Conservation (phyloP, 177 flowering plant species). For the Vitis hybrid region DNA sequence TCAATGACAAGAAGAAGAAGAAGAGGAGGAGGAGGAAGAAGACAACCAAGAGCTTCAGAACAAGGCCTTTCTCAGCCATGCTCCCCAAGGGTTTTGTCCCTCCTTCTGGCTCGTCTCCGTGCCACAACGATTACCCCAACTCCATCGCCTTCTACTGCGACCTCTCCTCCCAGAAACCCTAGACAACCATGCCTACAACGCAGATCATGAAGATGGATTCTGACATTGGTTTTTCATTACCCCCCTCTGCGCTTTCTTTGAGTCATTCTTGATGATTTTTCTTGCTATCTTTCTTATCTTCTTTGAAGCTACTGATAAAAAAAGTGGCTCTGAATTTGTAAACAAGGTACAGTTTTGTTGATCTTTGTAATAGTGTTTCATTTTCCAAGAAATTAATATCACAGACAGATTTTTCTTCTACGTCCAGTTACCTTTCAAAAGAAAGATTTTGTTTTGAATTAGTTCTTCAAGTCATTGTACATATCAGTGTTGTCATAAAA, state of each 20-base stretch:
- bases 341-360: background rate
- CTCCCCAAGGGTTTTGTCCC: constrained; percentile 71
- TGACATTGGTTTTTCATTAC: background rate
- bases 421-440: too few species aligned
- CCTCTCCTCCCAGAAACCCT: constrained; percentile 30
- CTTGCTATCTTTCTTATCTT: background rate
- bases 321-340: background rate
- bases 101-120: constrained; percentile 68
- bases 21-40: constrained; percentile 9
- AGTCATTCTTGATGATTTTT: background rate
- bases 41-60: constrained; percentile 13
- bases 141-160: constrained; percentile 37
- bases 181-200: background rate
- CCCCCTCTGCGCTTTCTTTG: background rate
- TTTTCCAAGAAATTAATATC: too few species aligned
- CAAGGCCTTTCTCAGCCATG: constrained; percentile 51
- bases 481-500: too few species aligned
- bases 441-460: too few species aligned
- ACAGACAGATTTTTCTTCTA: too few species aligned
- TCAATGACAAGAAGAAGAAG: background rate
- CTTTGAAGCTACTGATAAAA: background rate
- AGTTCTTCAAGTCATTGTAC: too few species aligned
- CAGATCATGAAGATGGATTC: background rate
- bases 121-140: constrained; percentile 51
- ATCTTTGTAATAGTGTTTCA: too few species aligned